phyloP scores from a whole-genome alignment of 768 basidiomycete species.

The Ramaria rubella region DNA sequence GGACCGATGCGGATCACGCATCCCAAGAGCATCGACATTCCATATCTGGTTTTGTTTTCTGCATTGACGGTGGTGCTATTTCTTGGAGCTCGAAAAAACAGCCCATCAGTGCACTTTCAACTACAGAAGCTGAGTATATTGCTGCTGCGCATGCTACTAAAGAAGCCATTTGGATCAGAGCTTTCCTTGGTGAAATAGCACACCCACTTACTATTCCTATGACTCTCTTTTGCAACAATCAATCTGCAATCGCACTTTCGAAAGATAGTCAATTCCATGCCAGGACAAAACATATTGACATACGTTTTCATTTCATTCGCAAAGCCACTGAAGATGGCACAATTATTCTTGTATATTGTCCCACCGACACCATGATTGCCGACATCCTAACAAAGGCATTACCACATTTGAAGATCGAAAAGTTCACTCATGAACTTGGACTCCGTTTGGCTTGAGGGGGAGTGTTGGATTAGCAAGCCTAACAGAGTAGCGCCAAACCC shows the following conservation, averaged over 20 bases:
- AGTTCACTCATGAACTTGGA: neutral
- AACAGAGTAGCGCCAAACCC: too few relatives aligned
- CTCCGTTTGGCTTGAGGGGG: neutral
- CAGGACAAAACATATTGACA: too few relatives aligned
- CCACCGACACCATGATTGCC: constrained; percentile 29
- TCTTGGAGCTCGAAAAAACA: constrained; percentile 6
- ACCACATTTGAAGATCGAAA: neutral
- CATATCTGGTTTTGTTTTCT: neutral
- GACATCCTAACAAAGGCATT: constrained; percentile 38
- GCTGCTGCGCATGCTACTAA: too few relatives aligned
- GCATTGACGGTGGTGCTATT: neutral
- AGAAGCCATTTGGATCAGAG: too few relatives aligned
- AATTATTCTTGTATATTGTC: constrained; percentile 24
- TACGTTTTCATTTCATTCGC: too few relatives aligned
- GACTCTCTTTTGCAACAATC: too few relatives aligned
- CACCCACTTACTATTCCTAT: neutral
- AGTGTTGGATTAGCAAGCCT: too few relatives aligned
- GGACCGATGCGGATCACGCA: too few relatives aligned
- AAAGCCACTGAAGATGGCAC: too few relatives aligned
- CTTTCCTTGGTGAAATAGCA: neutral
- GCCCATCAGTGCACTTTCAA: neutral
- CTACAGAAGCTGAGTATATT: too few relatives aligned
- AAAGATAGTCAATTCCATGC: too few relatives aligned
- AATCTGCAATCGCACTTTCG: too few relatives aligned
- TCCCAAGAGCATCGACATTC: neutral